Conservation (phyloP, 176 grass and related monocot species). For the Saccharum spontaneum region DNA sequence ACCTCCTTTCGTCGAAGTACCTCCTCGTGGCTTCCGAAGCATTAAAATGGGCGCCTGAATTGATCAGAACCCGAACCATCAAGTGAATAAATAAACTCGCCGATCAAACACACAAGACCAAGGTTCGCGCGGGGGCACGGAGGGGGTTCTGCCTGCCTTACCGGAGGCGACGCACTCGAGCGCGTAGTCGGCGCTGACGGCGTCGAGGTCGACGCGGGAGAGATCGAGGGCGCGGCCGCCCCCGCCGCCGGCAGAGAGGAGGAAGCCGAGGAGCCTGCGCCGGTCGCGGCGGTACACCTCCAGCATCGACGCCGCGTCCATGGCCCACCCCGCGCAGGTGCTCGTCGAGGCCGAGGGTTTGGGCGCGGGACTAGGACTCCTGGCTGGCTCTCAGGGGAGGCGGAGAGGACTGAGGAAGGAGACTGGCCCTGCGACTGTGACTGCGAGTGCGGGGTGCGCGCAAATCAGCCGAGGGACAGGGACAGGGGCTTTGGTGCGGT, state of each 20-base stretch:
- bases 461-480: slow-evolving; percentile 3
- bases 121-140: not conserved
- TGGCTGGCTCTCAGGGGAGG: not conserved
- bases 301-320: slow-evolving; percentile 61
- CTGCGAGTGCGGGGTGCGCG: slow-evolving; percentile 24
- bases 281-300: slow-evolving; percentile 75
- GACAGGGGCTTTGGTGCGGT: not conserved
- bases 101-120: not conserved
- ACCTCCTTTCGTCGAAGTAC: slow-evolving; percentile 68
- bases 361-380: not conserved
- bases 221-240: slow-evolving; percentile 49
- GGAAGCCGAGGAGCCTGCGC: slow-evolving; percentile 70
- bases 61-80: slow-evolving; percentile 2
- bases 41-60: slow-evolving; percentile 63
- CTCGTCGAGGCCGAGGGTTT: slow-evolving; percentile 24
- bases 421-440: slow-evolving; percentile 10
- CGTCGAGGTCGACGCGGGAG: slow-evolving; percentile 71
- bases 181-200: slow-evolving; percentile 71
- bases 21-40: slow-evolving; percentile 74
- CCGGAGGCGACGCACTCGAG: slow-evolving; percentile 69
- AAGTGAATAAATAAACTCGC: not conserved
- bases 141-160: not conserved
- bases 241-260: slow-evolving; percentile 56
- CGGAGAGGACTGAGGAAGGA: not conserved
- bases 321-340: not conserved